Base-by-base conservation (phyloP, 192 early-diverging fungal species). In the Dissophora globulifera region DNA sequence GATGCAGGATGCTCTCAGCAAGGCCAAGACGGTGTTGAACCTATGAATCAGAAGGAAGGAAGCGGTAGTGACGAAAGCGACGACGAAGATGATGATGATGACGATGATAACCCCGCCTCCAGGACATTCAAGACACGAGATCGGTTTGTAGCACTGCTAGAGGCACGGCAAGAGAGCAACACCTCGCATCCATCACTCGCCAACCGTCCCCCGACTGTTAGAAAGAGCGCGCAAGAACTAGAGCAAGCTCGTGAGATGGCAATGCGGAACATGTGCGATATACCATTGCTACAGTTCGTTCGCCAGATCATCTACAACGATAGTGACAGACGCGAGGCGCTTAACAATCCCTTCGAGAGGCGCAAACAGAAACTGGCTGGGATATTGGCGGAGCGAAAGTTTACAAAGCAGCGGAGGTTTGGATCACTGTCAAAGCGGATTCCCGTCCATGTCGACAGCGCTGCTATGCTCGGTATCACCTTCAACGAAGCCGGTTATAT, bases 401-500 rank as follows among this genome's bases (percentile, higher is more conserved):
- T 41, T 13, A 5, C 27, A 48, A 67, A 45, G 27, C 54, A 67
- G 47, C 61, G 60, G 11, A 35, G 45, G 2, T 16, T 27, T 29
- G 71, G 54, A 2, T 38, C 60, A 1, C 30, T 67, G 3, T 58
- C 54, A 1, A 56, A 25, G 31, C 35, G 59, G 30, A 70, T 69
- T 23, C 27, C 51, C 33, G 67, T 55, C 3, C 22, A 51, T 10
- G 43, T 52, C 3, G 45, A 49, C 4, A 25, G 27, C 15, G 25
- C 35, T 7, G n/a, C 40, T 23, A 26, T 23, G 17, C 26, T 40
- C 2, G 64, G 62, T 20, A 43, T 76, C 16, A 62, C 58, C 0
- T 76, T 76, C 38, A 76, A 76, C 42, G 72, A 76, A 33, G 72
- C 72, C 5, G 72, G 72, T 5, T 50, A 76, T 47, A 62, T 76